Base-by-base conservation (phyloP, 108 stramenopile genomes). In the Fragilariopsis cylindrus region DNA sequence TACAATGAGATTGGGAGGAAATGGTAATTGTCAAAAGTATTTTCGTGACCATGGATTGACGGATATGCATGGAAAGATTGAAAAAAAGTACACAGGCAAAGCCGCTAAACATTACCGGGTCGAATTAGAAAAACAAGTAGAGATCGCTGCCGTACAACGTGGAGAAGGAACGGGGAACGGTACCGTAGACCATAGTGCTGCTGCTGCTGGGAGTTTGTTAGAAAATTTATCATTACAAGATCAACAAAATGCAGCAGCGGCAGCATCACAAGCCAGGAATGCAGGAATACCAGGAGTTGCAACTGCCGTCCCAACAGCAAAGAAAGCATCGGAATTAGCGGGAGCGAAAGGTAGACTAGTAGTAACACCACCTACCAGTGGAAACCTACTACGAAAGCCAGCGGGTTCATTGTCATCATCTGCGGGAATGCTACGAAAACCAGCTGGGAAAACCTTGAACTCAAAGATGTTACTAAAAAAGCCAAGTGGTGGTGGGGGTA, bases 1-100 rank as follows among this genome's bases (percentile, higher is more conserved):
- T 74, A 85, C 90, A 62, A 97, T 97, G 97, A 71, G 90, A 45
- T 71, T 97, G 48, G 93, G 95, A 16, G 96, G 96, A 55, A 97
- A 97, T 70, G 93, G 80, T 2, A 94, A 90, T 82, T 89, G 90
- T 1, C 79, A 83, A 41, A 73, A 83, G 45, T 97, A 82, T 72
- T 95, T 97, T 79, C 85, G 89, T 15, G 89, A 90, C 70, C 88
- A 96, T 62, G 96, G 96, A 39, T 72, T 87, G 11, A 81, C 87
- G 13, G 92, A 93, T 56, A 80, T 90, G 77, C 81, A 96, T 45
- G 87, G 79, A 16, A 92, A 93, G 71, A 90, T 88, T 42, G 94
- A 96, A 58, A 96, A 94, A 69, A 96, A 96, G 70, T 96, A 96
- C 74, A 90, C 78, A 13, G 74, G 76, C 65, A 96, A 92, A 74